Percentiles rank a stretch among this genome's conserved stretches.
These are phyloP conservation scores for Diutina rugosa DNA, from an alignment of 1,139 yeast species.

Conservation along the genomic window DNA sequence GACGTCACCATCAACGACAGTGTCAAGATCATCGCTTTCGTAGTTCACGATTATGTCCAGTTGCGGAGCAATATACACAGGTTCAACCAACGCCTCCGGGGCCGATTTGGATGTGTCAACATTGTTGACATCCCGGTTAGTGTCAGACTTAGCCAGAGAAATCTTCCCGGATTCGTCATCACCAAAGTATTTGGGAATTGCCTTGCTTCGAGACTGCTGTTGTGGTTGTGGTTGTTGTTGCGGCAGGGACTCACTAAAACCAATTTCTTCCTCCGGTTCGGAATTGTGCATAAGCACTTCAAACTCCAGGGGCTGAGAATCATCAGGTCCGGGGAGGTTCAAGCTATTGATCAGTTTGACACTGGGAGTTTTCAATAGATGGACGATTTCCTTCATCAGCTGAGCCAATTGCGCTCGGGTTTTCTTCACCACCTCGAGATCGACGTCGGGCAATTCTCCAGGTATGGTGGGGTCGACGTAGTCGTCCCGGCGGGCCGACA, in stretches of 20 bases:
- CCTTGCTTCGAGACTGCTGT: background rate
- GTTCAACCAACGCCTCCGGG: slow-evolving; percentile 2
- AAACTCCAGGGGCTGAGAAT: background rate
- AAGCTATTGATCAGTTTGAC: slow-evolving; percentile 4
- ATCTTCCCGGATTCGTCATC: background rate
- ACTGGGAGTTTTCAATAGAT: slow-evolving; percentile 25
- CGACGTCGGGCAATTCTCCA: slow-evolving; percentile 23
- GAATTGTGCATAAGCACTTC: background rate
- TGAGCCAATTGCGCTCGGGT: slow-evolving; percentile 26
- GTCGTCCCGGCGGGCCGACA: background rate
- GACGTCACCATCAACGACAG: background rate
- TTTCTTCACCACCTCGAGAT: slow-evolving; percentile 23
- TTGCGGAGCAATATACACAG: background rate
- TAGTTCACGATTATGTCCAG: background rate
- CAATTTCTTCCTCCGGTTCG: background rate
- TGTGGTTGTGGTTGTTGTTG: background rate
- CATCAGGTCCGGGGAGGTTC: background rate
- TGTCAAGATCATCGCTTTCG: slow-evolving; percentile 1
- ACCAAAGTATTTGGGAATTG: background rate
- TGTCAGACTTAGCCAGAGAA: background rate
- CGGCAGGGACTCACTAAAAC: background rate
- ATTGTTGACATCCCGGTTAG: background rate
- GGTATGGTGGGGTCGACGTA: slow-evolving; percentile 1
- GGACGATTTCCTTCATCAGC: slow-evolving; percentile 30
- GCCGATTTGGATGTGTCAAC: background rate